Base-by-base conservation (phyloP, 2,329 filamentous ascomycete genomes). In the Onygenales sp. region DNA sequence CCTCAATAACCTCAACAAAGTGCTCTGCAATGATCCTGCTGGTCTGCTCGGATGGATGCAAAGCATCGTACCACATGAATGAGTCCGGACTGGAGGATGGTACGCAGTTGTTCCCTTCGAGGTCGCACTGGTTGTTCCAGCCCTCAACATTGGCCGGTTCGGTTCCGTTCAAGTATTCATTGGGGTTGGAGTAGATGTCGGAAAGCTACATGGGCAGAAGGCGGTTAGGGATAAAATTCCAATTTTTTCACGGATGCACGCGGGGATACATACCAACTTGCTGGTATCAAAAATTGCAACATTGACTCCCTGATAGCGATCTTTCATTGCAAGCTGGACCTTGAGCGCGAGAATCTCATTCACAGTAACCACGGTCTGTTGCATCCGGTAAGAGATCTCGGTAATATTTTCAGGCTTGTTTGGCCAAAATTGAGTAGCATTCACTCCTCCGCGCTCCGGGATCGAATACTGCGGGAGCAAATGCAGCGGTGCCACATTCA, bases 31-130 rank as follows among this genome's bases (percentile, higher is more conserved):
- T 74, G 43, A 77, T 71, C 61, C 78, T 70, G 67, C 81, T 77
- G 6, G 83, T 78, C 67, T 81, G 79, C 67, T 83, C 77, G 33
- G 82, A 83, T 0, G 86, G 85, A 70, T 92, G 87, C 63, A 91
- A 66, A 63, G 83, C 79, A 67, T 92, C 86, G 61, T 77, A 87
- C 85, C 86, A 91, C 65, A 88, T 59, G 64, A 80, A 91, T 45
- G 79, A 82, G 58, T 85, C 79, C 36, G 74, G 67, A 36, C 74
- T 71, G 3, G 73, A 53, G 11, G 67, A 58, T 39, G 71, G 69
- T 53, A 70, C 61, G 58, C 77, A 79, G 48, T 71, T 65, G 6
- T 57, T 58, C 4, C 70, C 68, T 7, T 59, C 65, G 2, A 64
- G 51, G 54, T 70, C 62, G 61, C 86, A 89, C 21, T 78, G 68